These are phyloP conservation scores for Diaporthe destruens DNA, from an alignment of 2,329 filamentous ascomycete species.

Conservation along the genomic window DNA sequence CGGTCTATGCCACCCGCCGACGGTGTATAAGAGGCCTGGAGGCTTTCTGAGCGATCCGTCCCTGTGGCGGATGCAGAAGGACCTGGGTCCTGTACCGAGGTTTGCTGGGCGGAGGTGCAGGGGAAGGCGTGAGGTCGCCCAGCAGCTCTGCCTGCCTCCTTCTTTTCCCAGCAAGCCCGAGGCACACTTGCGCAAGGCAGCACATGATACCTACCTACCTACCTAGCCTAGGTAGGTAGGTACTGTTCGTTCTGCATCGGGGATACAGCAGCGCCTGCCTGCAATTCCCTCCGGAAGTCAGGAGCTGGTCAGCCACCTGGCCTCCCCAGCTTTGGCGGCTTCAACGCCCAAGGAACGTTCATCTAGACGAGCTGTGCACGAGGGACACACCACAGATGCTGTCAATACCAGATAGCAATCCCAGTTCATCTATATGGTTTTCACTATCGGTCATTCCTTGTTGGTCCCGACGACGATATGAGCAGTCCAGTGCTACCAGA, in stretches of 20 bases:
- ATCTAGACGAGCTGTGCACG: background rate
- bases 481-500: background rate
- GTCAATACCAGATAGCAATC: conserved; percentile 17
- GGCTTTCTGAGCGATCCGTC: too few relatives aligned
- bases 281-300: background rate
- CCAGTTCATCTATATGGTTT: background rate
- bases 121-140: background rate
- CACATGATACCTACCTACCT: background rate
- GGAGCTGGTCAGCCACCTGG: background rate
- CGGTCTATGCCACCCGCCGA: background rate
- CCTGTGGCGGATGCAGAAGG: too few relatives aligned
- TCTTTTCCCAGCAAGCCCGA: background rate
- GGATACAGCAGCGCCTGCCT: background rate
- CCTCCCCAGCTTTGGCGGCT: background rate
- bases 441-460: too few relatives aligned
- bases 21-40: too few relatives aligned
- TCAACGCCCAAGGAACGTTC: background rate
- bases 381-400: background rate
- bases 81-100: too few relatives aligned
- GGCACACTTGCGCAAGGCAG: background rate
- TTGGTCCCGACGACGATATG: background rate
- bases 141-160: background rate
- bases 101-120: background rate
- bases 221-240: too few relatives aligned
- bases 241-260: background rate